phyloP scores from a whole-genome alignment of 169 alveolate genomes.

The Eimeria praecox region DNA sequence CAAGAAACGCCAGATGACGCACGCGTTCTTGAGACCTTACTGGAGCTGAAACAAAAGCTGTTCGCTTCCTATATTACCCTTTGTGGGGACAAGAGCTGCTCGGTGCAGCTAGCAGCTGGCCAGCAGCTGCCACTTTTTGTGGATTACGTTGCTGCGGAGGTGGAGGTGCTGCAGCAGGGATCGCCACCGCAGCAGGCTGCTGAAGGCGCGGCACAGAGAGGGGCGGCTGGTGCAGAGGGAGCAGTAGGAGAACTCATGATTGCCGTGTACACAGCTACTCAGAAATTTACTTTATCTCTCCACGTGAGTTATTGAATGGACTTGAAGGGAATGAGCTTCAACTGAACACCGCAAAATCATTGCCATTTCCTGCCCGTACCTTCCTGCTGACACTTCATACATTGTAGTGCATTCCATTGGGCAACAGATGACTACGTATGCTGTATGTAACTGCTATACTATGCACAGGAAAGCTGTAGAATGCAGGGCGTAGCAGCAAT shows the following conservation, averaged over 20 bases:
- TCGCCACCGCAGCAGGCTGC: not conserved
- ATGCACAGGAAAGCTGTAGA: constrained; percentile 72
- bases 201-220: not conserved
- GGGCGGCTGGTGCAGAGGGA: constrained; percentile 14
- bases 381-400: not conserved
- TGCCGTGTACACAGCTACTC: constrained; percentile 67
- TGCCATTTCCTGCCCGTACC: not conserved
- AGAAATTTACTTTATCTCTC: constrained; percentile 49
- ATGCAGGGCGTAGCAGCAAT: constrained; percentile 67
- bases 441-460: not conserved
- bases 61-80: constrained; percentile 46
- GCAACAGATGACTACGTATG: not conserved
- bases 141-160: constrained; percentile 61
- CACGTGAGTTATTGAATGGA: constrained; percentile 27
- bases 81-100: constrained; percentile 66
- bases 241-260: constrained; percentile 63
- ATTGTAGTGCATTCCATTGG: not conserved
- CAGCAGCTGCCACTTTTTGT: constrained; percentile 72
- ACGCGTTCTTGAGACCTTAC: not conserved
- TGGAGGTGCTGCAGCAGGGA: constrained; percentile 46
- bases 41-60: constrained; percentile 32
- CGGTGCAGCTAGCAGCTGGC: constrained; percentile 74
- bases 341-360: not conserved
- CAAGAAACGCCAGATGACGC: not conserved
- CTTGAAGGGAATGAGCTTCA: not conserved